These are phyloP conservation scores for Guillardia theta DNA, from an alignment of 78 protist genomes.

Conservation along the genomic window DNA sequence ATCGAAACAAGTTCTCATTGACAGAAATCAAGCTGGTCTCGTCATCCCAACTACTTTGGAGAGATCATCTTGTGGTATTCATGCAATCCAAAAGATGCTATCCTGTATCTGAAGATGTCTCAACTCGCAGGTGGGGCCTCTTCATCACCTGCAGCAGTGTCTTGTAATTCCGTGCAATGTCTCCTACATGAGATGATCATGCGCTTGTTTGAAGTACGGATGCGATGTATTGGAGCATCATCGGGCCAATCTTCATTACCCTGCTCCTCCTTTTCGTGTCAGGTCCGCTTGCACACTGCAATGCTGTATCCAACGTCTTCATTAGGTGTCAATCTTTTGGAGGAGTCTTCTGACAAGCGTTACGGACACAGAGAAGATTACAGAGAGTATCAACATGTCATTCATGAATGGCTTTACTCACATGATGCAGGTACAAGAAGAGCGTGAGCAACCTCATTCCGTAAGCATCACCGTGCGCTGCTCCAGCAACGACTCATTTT, in stretches of 20 bases:
- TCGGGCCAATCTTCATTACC: not conserved
- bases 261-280: not conserved
- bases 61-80: not conserved
- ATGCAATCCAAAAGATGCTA: not conserved
- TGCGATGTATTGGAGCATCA: not conserved
- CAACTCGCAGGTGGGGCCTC: not conserved
- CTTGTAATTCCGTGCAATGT: not conserved
- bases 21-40: not conserved
- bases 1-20: not conserved
- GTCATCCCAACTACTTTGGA: slow-evolving; percentile 27
- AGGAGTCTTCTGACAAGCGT: not conserved
- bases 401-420: not conserved
- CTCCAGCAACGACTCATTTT: too few relatives aligned
- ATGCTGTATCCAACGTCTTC: not conserved
- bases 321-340: not conserved
- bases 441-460: not conserved
- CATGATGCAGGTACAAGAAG: not conserved
- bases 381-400: not conserved
- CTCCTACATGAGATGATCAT: not conserved
- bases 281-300: not conserved
- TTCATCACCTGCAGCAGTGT: not conserved
- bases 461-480: too few relatives aligned
- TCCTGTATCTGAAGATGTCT: not conserved
- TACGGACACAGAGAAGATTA: not conserved
- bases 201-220: not conserved